Evolutionary conservation across 345 rosid genomes (phyloP).

Genomic region (Hibiscus trionum): DNA sequence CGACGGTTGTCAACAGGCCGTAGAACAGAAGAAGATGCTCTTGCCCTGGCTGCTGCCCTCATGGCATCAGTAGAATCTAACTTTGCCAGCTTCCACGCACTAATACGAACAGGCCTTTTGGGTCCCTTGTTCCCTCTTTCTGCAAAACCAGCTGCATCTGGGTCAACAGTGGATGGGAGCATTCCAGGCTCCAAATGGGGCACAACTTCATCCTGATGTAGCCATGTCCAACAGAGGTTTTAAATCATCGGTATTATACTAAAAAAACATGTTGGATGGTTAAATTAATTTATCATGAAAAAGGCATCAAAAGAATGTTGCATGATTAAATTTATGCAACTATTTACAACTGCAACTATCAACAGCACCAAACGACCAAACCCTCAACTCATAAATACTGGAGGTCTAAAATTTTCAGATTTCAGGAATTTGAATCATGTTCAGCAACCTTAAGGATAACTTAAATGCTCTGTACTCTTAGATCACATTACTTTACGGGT

Average conservation of each 20-base stretch:
- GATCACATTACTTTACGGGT: no score
- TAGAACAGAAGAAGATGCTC: constrained; percentile 91
- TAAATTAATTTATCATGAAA: background rate
- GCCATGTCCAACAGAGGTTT: constrained; percentile 8
- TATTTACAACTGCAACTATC: background rate
- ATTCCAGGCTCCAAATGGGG: constrained; percentile 96
- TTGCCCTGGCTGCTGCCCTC: constrained; percentile 92
- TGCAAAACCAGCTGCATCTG: constrained; percentile 67
- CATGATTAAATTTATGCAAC: background rate
- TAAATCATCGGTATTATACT: background rate
- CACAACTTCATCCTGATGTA: constrained; percentile 77
- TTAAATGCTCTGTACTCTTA: no score
- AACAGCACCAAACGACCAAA: background rate
- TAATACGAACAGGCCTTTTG: constrained; percentile 65
- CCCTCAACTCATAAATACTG: background rate
- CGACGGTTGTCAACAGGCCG: constrained; percentile 61
- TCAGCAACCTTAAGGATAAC: no score
- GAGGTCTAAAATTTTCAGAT: background rate
- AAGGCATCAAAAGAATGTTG: background rate
- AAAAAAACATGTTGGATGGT: background rate
- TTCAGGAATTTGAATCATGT: background rate
- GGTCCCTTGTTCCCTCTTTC: constrained; percentile 62
- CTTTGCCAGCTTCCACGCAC: constrained; percentile 93
- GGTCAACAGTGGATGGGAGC: constrained; percentile 93
- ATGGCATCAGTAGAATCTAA: constrained; percentile 72